Base-by-base conservation (phyloP, 495 filamentous ascomycete genomes). In the Pyrenopolyporus hunteri region DNA sequence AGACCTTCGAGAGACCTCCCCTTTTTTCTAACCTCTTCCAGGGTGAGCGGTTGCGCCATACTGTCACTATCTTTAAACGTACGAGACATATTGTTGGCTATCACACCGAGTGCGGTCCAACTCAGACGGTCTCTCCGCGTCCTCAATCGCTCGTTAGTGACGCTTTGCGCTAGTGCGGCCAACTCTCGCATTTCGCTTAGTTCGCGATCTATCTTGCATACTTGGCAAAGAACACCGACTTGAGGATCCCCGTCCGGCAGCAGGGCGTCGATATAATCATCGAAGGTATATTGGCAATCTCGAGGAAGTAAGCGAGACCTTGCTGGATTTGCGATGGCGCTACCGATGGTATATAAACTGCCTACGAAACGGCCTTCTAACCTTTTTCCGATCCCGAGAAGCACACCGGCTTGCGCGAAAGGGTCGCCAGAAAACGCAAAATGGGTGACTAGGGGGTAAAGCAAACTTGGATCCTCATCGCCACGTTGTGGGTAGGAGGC, bases 121-220 rank as follows among this genome's bases (percentile, higher is more conserved):
- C 72, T 74, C 6, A 72, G 57, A 9, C 74, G 62, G 40, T 43
- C 44, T 44, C 51, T 63, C 14, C 46, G 53, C 8, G 57, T 68
- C 26, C 29, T 69, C 6, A 57, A 61, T 17, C 43, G 42, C 43
- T 64, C 58, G 17, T 59, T 59, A 0, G 63, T 55, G 0, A 70
- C 57, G 40, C 71, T 63, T 33, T 66, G 67, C 6, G 59, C 46
- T 43, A 76, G 71, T 50, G 73, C 73, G 1, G 71, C 68, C 13
- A 75, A 66, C 61, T 77, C 75, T 43, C 73, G 67, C 66, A 75
- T 73, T 59, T 77, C 75, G 35, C 70, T 72, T 37, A 69, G 60
- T 44, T 75, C 69, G 17, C 65, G 61, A 44, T 77, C 74, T 13
- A 77, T 63, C 14, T 48, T 62, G 50, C 46, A 57, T 56, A 35